Evolutionary conservation across 1,139 yeast species (phyloP).

Genomic region (Protomyces lactucae-debilis): DNA sequence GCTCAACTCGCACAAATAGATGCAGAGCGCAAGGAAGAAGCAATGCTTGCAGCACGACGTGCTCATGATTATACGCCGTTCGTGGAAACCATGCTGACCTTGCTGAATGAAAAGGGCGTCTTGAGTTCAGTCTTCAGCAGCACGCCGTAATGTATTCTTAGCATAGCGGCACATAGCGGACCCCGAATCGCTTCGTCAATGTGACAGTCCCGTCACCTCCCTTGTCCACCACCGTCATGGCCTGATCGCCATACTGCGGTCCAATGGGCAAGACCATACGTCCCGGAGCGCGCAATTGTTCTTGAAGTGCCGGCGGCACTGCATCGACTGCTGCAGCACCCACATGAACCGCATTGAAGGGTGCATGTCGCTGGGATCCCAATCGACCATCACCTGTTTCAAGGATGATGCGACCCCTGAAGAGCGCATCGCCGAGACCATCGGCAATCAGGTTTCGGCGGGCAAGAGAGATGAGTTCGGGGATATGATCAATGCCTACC

Average conservation of each 20-base stretch:
- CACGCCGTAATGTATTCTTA: not conserved
- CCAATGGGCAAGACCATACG: not conserved
- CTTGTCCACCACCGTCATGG: slow-evolving; percentile 28
- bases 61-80: slow-evolving; percentile 8
- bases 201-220: slow-evolving; percentile 24
- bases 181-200: slow-evolving; percentile 27
- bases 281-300: slow-evolving; percentile 3
- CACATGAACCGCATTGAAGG: slow-evolving; percentile 1
- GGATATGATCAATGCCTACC: not conserved
- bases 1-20: not conserved
- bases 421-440: not conserved
- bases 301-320: not conserved
- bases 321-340: not conserved
- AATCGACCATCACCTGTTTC: not conserved
- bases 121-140: not conserved
- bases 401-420: not conserved
- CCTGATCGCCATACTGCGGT: slow-evolving; percentile 22
- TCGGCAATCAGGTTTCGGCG: not conserved
- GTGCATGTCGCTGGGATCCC: not conserved
- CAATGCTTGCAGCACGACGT: slow-evolving; percentile 2
- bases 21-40: not conserved
- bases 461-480: not conserved
- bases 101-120: slow-evolving; percentile 3
- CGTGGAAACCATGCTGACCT: not conserved
- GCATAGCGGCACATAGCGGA: slow-evolving; percentile 30